A percentile compares a stretch with the other conserved stretches of the same genome.
These are phyloP conservation scores for Globisporangium yorkense DNA, from an alignment of 352 stramenopile genomes.

Conservation along the genomic window DNA sequence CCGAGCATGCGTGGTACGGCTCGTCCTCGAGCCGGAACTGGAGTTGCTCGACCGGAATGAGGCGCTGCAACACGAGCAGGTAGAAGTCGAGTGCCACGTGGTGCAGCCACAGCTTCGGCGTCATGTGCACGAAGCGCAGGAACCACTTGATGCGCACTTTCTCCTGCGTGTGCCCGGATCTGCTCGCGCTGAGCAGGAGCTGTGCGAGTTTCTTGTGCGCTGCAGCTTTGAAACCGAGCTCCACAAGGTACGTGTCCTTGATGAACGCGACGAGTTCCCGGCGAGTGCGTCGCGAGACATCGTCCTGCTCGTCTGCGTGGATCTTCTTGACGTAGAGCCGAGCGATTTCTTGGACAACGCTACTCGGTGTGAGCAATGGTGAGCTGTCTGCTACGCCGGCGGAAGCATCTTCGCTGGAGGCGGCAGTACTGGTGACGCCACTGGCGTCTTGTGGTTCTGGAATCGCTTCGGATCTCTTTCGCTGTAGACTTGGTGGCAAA, in stretches of 20 bases:
- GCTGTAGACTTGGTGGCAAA: neutral
- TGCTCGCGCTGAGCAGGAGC: slow-evolving; percentile 39
- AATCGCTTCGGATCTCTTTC: neutral
- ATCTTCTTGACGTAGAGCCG: slow-evolving; percentile 66
- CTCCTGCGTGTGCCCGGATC: slow-evolving; percentile 32
- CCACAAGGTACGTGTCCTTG: slow-evolving; percentile 49
- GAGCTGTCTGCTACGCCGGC: neutral
- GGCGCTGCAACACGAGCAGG: slow-evolving; percentile 33
- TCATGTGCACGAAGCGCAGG: slow-evolving; percentile 39
- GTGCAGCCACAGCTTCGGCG: slow-evolving; percentile 17
- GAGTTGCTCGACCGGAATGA: slow-evolving; percentile 39
- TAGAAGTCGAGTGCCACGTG: slow-evolving; percentile 54
- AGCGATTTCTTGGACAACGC: slow-evolving; percentile 52
- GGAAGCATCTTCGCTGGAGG: neutral
- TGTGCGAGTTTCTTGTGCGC: slow-evolving; percentile 49
- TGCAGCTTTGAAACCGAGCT: slow-evolving; percentile 56
- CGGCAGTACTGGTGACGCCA: neutral
- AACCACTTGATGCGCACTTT: slow-evolving; percentile 63
- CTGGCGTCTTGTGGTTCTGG: neutral
- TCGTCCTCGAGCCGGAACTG: slow-evolving; percentile 38
- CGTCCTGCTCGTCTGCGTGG: slow-evolving; percentile 26
- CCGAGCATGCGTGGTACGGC: slow-evolving; percentile 33
- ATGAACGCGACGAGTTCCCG: slow-evolving; percentile 43
- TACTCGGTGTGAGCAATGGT: slow-evolving; percentile 12
- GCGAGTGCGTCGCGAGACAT: slow-evolving; percentile 28